Percentiles rank a stretch among this genome's conserved stretches.
Conservation (phyloP, 2,329 filamentous ascomycete species). For the Canariomyces notabilis region DNA sequence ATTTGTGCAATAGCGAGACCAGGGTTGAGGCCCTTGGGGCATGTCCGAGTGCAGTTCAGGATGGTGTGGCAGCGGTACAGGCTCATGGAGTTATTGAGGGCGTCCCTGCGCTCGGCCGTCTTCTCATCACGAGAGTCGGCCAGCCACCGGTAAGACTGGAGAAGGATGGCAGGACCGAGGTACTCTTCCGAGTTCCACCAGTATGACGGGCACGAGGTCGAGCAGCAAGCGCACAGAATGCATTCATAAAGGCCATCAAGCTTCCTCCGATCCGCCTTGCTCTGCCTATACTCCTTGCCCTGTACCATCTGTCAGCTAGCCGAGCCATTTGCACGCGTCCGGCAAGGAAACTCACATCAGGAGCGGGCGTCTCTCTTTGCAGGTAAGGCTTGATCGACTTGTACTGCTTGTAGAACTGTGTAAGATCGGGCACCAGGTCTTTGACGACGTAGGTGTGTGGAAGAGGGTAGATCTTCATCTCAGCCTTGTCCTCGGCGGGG, state of each 20-base stretch:
- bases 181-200: conserved; percentile 99
- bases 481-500: conserved; percentile 70
- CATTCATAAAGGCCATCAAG: conserved; percentile 98
- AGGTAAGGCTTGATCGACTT: conserved; percentile 99
- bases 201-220: conserved; percentile 98
- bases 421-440: conserved; percentile 95
- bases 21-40: conserved; percentile 97
- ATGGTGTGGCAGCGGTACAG: conserved; percentile 99
- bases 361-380: conserved; percentile 77
- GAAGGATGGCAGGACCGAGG: conserved; percentile 89
- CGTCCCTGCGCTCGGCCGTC: conserved; percentile 79
- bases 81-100: conserved; percentile 97
- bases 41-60: conserved; percentile 95
- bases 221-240: conserved; percentile 99
- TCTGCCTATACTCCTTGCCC: conserved; percentile 91
- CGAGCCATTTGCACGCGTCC: background rate
- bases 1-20: conserved; percentile 94
- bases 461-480: conserved; percentile 93
- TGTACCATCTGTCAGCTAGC: conserved; percentile 33
- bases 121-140: conserved; percentile 91
- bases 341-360: conserved; percentile 80
- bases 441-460: conserved; percentile 99
- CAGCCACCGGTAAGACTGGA: conserved; percentile 98
- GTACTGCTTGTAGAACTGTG: conserved; percentile 99
- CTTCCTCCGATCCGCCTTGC: conserved; percentile 88